Evolutionary conservation across 192 early-diverging fungal genomes (phyloP), one percentile per base, ranked within the genome.

Genomic region (Phycomyces nitens): DNA sequence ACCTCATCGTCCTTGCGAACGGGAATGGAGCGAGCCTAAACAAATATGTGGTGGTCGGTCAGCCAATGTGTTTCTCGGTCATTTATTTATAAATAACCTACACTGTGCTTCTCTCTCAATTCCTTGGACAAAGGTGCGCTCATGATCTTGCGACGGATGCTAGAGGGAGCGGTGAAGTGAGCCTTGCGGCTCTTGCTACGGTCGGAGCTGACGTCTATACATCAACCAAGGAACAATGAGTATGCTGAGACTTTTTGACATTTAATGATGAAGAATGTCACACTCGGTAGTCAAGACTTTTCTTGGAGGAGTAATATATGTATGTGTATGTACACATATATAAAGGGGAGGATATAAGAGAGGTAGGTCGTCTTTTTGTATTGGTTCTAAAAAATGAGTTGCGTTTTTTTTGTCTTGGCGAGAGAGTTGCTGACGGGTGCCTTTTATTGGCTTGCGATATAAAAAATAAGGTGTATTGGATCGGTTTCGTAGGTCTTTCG

Each of bases 1-100:
- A 99, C 96, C 87, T 97, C 96, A 84, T 99, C 97, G 74, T 95
- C 95, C 81, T 91, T 89, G 81, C 94, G 93, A 77, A 99, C 86
- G 64, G 97, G 96, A 75, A 99, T 87, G 71, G 96, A 88, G 80
- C 94, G 92, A 74, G 81, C 79, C 88, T 92, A 73, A 15, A n/a
- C n/a, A n/a, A n/a, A n/a, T n/a, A n/a, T n/a, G n/a, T n/a, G n/a
- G n/a, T n/a, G n/a, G n/a, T n/a, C n/a, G n/a, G n/a, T n/a, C n/a
- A n/a, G n/a, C n/a, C n/a, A n/a, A 64, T 39, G 9, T 15, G 41
- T 24, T 42, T 23, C 12, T 21, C 7, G 7, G 11, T 60, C 9
- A 34, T 50, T 53, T 24, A 50, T 39, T 38, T 24, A 1, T 11
- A 20, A 23, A 15, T 10, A 41, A 41, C 74, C 68, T 80, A 94